Conservation (phyloP, 257 asterid genomes). For the Solanum pimpinellifolium region DNA sequence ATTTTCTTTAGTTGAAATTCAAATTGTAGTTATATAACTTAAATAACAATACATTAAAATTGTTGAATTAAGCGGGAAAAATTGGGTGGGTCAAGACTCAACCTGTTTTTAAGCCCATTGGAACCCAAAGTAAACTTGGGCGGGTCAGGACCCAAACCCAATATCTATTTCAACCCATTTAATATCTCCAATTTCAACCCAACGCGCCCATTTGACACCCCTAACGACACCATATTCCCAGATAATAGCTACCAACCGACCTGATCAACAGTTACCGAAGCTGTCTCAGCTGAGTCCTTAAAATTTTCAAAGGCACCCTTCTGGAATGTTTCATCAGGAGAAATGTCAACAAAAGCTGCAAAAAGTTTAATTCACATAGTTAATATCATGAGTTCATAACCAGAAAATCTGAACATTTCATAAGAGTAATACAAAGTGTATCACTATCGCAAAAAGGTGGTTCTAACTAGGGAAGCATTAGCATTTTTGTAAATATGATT, state of each 20-base stretch:
- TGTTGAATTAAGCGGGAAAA: no score
- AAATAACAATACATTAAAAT: no score
- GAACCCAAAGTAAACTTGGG: no score
- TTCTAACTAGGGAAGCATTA: not conserved
- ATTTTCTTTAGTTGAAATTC: no score
- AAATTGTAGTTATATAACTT: no score
- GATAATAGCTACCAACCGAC: conserved; percentile 25
- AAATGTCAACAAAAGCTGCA: conserved; percentile 88
- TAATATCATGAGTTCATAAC: not conserved
- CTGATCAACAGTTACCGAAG: conserved; percentile 19
- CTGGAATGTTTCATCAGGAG: conserved; percentile 83
- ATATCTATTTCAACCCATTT: no score
- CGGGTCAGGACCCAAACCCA: no score
- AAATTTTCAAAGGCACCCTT: conserved; percentile 63
- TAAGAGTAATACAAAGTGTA: not conserved
- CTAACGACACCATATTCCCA: not conserved
- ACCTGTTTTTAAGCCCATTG: no score
- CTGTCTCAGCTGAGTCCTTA: conserved; percentile 43
- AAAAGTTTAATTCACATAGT: not conserved
- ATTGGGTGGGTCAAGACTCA: no score
- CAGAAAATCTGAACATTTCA: not conserved
- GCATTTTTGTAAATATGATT: not conserved
- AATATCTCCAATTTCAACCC: no score
- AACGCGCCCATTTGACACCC: no score
- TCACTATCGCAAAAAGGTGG: not conserved